Percentiles rank a stretch among this genome's conserved stretches.
Evolutionary conservation across 768 basidiomycete genomes (phyloP).

Genomic region (Clathrus columnatus): DNA sequence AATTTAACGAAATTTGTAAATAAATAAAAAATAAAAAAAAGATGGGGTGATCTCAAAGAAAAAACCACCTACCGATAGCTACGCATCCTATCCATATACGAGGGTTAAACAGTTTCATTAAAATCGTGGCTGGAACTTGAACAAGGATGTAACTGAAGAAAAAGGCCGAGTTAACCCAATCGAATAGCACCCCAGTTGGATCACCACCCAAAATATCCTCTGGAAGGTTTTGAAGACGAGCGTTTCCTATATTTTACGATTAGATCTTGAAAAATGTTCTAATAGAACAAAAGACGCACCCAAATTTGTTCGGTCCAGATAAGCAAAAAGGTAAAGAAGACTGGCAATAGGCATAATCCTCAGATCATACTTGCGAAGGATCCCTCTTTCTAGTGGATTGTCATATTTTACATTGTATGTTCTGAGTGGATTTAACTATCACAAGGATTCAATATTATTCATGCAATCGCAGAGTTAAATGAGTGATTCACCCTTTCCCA

Average conservation of each 20-base stretch:
- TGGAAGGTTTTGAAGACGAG: constrained; percentile 62
- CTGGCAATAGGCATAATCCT: constrained; percentile 11
- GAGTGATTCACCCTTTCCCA: neutral
- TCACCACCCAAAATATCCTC: constrained; percentile 59
- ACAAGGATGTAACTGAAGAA: constrained; percentile 71
- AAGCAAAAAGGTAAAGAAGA: constrained; percentile 18
- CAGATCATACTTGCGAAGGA: constrained; percentile 12
- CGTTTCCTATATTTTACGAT: constrained; percentile 37
- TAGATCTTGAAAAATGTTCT: neutral
- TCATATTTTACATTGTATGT: neutral
- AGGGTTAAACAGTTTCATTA: constrained; percentile 62
- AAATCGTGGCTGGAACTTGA: constrained; percentile 56
- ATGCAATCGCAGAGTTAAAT: neutral
- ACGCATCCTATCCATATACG: constrained; percentile 56
- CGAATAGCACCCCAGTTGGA: constrained; percentile 58
- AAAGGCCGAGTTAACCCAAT: constrained; percentile 71
- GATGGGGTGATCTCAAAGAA: neutral
- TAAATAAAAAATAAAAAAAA: neutral
- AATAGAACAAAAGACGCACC: constrained; percentile 18
- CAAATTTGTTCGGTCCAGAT: constrained; percentile 69
- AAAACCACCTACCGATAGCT: constrained; percentile 32
- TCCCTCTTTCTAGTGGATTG: neutral
- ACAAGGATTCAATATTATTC: too few species aligned
- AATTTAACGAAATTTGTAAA: neutral
- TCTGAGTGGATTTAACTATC: constrained; percentile 3